phyloP scores from a whole-genome alignment of 257 asterid genomes.

The Petrea volubilis region DNA sequence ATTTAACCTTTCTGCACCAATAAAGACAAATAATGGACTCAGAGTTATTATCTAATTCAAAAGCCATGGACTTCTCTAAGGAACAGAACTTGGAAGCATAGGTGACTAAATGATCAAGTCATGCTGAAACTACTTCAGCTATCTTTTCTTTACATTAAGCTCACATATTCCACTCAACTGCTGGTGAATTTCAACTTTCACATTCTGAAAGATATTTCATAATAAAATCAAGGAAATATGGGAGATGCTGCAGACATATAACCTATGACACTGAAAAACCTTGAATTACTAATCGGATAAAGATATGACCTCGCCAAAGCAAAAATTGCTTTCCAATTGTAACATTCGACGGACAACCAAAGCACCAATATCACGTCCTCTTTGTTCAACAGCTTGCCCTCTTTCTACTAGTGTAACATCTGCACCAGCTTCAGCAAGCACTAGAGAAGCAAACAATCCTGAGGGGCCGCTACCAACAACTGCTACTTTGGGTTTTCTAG shows the following conservation, averaged over 20 bases:
- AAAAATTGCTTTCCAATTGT: slow-evolving; percentile 91
- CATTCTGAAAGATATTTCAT: slow-evolving; percentile 10
- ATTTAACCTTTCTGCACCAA: not conserved
- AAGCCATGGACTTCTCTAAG: not conserved
- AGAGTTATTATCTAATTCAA: not conserved
- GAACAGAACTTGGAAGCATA: slow-evolving; percentile 2
- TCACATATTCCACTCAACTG: slow-evolving; percentile 3
- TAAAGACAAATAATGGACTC: not conserved
- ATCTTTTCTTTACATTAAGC: slow-evolving; percentile 2
- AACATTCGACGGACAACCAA: slow-evolving; percentile 77
- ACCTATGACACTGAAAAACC: slow-evolving; percentile 32
- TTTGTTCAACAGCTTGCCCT: slow-evolving; percentile 92
- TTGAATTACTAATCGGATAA: slow-evolving; percentile 35
- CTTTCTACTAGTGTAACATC: slow-evolving; percentile 89
- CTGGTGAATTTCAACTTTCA: slow-evolving; percentile 16
- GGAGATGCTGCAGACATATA: slow-evolving; percentile 21
- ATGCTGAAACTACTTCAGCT: not conserved
- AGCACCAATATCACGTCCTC: slow-evolving; percentile 98
- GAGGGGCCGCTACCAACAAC: slow-evolving; percentile 97
- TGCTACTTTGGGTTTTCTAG: slow-evolving; percentile 67
- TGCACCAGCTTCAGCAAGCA: slow-evolving; percentile 96
- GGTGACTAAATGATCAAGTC: not conserved
- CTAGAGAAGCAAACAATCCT: slow-evolving; percentile 95
- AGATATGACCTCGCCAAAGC: slow-evolving; percentile 97
- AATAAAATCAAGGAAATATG: slow-evolving; percentile 5